Percentiles rank a stretch among this genome's conserved stretches.
Conservation (phyloP, 345 rosid species). For the Garcia nutans region DNA sequence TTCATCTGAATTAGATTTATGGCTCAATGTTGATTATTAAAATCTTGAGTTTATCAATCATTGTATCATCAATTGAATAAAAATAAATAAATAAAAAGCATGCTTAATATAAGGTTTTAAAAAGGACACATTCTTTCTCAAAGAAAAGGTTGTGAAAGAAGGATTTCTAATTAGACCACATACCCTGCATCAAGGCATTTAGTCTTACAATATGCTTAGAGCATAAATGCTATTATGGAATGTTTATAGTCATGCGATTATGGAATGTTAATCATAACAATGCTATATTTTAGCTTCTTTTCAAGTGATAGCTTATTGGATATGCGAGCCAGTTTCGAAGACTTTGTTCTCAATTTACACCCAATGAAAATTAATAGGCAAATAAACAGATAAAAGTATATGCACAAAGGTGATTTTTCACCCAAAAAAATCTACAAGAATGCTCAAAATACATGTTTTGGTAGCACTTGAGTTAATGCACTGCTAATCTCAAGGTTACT, state of each 20-base stretch:
- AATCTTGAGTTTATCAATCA: conserved; percentile 39
- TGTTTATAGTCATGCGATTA: no score
- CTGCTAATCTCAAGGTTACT: not conserved
- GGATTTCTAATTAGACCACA: not conserved
- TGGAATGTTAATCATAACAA: not conserved
- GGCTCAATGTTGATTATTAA: conserved; percentile 41
- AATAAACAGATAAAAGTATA: not conserved
- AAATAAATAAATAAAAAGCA: not conserved
- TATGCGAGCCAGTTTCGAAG: not conserved
- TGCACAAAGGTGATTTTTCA: not conserved
- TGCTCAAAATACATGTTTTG: not conserved
- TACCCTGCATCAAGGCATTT: not conserved
- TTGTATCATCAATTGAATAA: not conserved
- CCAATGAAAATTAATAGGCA: not conserved
- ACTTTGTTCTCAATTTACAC: not conserved
- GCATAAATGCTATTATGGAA: not conserved
- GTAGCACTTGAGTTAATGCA: not conserved
- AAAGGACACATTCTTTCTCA: not conserved
- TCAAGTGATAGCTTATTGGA: not conserved
- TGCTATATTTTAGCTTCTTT: not conserved
- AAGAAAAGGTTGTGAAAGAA: not conserved
- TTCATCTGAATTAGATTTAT: no score
- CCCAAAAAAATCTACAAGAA: not conserved
- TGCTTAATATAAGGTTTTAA: not conserved
- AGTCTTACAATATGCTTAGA: not conserved